These are phyloP conservation scores for Blakeslea trispora DNA, from an alignment of 371 early-diverging fungal species.

Conservation along the genomic window DNA sequence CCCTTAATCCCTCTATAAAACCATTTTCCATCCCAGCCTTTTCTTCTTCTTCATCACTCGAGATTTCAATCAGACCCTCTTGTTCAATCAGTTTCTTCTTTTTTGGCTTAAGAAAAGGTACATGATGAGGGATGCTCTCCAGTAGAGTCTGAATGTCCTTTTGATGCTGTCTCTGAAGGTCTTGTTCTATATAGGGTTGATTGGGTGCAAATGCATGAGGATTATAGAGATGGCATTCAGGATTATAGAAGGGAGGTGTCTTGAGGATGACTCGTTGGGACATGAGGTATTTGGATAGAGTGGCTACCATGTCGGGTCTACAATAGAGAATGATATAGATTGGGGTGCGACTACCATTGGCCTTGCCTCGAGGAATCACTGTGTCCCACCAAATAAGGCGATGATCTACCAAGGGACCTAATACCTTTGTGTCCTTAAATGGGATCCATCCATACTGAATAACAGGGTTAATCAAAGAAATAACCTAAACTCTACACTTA, in stretches of 20 bases:
- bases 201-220: conserved; percentile 19
- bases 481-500: conserved; percentile 12
- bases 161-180: conserved; percentile 1
- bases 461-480: background rate
- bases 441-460: conserved; percentile 50
- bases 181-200: conserved; percentile 1
- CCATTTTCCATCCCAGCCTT: no score
- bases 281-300: conserved; percentile 21
- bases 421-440: conserved; percentile 42
- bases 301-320: conserved; percentile 17
- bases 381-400: conserved; percentile 51
- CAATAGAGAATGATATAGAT: conserved; percentile 47
- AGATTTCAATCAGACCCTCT: conserved; percentile 15
- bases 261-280: conserved; percentile 18
- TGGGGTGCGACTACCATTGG: conserved; percentile 34
- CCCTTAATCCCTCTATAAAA: conserved; percentile 35
- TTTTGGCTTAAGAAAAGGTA: conserved; percentile 2
- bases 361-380: conserved; percentile 44
- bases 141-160: conserved; percentile 40
- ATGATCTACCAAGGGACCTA: conserved; percentile 46
- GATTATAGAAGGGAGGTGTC: conserved; percentile 44
- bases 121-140: conserved; percentile 41
- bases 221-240: conserved; percentile 36
- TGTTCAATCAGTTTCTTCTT: conserved; percentile 9
- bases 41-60: conserved; percentile 20